Evolutionary conservation across 1,284 basidiomycete species (phyloP), one percentile per base, ranked within the genome.

Genomic region (Waitea zeae): DNA sequence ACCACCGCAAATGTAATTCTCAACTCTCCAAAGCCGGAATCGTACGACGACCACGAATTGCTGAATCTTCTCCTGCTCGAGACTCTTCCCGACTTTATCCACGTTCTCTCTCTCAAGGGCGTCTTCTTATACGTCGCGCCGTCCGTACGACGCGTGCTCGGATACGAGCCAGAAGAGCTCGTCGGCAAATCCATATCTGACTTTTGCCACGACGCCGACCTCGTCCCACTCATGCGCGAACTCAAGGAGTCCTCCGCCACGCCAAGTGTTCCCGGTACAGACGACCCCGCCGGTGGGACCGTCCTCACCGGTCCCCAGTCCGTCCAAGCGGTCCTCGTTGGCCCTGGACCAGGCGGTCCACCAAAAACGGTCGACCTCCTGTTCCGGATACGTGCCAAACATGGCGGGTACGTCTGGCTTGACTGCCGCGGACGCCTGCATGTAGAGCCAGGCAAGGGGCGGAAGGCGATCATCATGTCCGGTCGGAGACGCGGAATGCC

Each of bases 101-200:
- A 86, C 48, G 89, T 95, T 28, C 64, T 96, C 18, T 90, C 86
- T 3, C 72, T 96, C 42, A 95, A 95, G 49, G 92, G 92, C n/a
- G 68, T 69, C 5, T 88, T 96, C 57, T 69, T 92, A 34, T 97
- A 95, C 50, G 83, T 88, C 37, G 84, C 88, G 0, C 87, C 86
- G 1, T 69, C 74, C n/a, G 70, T 90, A 12, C 57, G 66, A 12
- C 58, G 67, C 20, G 68, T 84, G 9, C 63, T 92, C 17, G 87
- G 86, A 20, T 89, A 86, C 54, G 69, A 74, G 26, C 70, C 87
- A 3, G 67, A 73, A 29, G 87, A 93, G 41, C 69, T 96, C 38
- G 64, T 89, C 17, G 86, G 86, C 36, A 72, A 71, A 50, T 66
- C 69, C 27, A 59, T 95, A 42, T 59, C 70, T 31, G 76, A 89